Conservation (phyloP, 768 basidiomycete species). For the Paxillus ammoniavirescens region DNA sequence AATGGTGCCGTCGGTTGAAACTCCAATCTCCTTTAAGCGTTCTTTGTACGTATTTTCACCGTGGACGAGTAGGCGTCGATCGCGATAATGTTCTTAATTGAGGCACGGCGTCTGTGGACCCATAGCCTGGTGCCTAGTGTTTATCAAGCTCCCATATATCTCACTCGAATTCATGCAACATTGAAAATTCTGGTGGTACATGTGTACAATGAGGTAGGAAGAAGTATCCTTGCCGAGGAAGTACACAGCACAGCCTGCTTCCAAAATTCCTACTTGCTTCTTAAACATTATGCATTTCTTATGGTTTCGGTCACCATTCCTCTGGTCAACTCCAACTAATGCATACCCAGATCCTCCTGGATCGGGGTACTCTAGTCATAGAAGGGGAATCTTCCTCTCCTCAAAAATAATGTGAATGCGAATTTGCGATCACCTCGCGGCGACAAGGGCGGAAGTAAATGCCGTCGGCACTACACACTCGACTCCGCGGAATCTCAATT, state of each 20-base stretch:
- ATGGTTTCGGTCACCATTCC: no score
- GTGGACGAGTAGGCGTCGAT: conserved; percentile 25
- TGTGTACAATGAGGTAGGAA: neutral
- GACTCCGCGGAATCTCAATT: conserved; percentile 19
- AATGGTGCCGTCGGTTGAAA: conserved; percentile 45
- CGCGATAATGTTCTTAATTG: conserved; percentile 26
- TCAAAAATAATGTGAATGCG: no score
- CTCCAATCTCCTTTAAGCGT: conserved; percentile 53
- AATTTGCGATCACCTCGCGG: neutral
- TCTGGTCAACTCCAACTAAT: neutral
- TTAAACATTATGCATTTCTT: no score
- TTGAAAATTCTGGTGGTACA: neutral
- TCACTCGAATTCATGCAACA: no score
- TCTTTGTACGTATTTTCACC: conserved; percentile 28
- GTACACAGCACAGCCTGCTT: no score
- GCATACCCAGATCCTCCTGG: conserved; percentile 2
- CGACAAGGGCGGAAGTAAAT: conserved; percentile 2
- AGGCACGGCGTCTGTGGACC: conserved; percentile 20
- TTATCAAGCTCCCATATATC: no score
- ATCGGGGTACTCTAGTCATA: no score
- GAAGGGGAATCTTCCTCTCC: no score
- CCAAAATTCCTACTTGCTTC: no score
- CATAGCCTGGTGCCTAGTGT: no score
- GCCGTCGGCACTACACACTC: conserved; percentile 3
- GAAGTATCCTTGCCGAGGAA: neutral